phyloP scores from a whole-genome alignment of 2,329 filamentous ascomycete species.

The Pseudophaeomoniella oleicola region DNA sequence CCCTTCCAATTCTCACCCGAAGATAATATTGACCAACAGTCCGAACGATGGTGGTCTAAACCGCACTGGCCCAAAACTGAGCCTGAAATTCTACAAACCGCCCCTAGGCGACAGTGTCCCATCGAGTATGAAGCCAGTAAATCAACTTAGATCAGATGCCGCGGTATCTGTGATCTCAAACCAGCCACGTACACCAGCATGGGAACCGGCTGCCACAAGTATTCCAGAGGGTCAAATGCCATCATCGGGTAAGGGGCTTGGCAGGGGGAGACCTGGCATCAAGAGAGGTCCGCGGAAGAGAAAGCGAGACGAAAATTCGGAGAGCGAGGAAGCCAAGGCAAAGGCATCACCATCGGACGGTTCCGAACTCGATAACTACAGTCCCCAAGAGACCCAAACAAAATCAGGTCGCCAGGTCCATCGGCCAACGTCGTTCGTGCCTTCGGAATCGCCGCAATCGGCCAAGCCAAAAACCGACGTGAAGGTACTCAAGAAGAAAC shows the following conservation, averaged over 20 bases:
- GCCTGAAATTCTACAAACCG: no score
- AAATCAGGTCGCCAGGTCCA: conserved; percentile 61
- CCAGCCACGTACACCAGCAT: no score
- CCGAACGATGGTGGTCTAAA: no score
- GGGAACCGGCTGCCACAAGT: no score
- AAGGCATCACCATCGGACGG: conserved; percentile 1
- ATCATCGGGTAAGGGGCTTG: conserved; percentile 12
- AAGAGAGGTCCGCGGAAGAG: conserved; percentile 11
- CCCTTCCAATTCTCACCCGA: no score
- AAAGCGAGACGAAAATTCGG: conserved; percentile 1
- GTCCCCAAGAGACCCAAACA: conserved; percentile 49
- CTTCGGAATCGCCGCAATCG: conserved; percentile 22
- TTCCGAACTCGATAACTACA: conserved; percentile 20
- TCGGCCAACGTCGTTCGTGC: conserved; percentile 48
- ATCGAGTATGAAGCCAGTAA: no score
- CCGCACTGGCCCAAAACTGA: no score
- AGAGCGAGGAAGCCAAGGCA: background rate
- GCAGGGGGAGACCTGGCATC: conserved; percentile 12
- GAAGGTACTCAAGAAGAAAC: conserved; percentile 46
- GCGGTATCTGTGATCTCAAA: no score
- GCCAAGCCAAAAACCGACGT: conserved; percentile 5
- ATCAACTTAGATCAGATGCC: no score
- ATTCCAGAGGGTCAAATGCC: no score
- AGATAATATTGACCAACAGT: no score
- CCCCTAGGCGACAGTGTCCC: no score